A percentile compares a stretch with the other conserved stretches of the same genome.
Evolutionary conservation across 768 basidiomycete species (phyloP).

Genomic region (Rhodocollybia butyracea): DNA sequence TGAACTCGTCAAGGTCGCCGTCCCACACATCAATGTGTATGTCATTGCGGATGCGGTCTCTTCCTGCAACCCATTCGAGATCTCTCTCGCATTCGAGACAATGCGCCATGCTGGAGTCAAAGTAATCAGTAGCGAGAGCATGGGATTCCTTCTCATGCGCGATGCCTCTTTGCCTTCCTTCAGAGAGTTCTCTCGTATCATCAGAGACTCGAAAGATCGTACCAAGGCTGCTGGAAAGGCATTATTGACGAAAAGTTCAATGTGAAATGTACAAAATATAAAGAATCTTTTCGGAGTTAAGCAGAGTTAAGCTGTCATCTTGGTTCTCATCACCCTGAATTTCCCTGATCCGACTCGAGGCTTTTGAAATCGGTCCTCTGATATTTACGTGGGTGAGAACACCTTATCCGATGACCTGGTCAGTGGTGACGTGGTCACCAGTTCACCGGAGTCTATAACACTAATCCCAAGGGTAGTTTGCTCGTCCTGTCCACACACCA

Average conservation of each 20-base stretch:
- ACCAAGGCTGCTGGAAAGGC: constrained; percentile 44
- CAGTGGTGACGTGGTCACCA: not conserved
- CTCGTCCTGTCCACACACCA: not conserved
- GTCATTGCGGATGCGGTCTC: constrained; percentile 85
- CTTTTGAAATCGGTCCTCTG: not conserved
- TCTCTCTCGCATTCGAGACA: constrained; percentile 63
- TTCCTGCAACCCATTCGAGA: constrained; percentile 76
- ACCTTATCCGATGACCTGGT: not conserved
- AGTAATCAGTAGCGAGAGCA: constrained; percentile 79
- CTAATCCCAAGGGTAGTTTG: not conserved
- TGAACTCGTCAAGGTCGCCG: constrained; percentile 45
- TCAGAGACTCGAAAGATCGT: constrained; percentile 74
- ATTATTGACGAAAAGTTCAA: constrained; percentile 12
- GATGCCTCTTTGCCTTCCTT: constrained; percentile 66
- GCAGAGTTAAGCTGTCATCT: too few relatives aligned
- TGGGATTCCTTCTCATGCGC: constrained; percentile 73
- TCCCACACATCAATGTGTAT: constrained; percentile 45
- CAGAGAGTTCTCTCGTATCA: constrained; percentile 63
- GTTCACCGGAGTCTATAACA: not conserved
- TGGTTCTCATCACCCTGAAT: too few relatives aligned
- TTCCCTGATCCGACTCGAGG: not conserved
- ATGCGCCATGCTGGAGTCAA: constrained; percentile 73
- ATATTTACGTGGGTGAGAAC: not conserved
- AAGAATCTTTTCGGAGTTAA: not conserved
- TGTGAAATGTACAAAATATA: not conserved